Percentiles rank a stretch among this genome's conserved stretches.
Evolutionary conservation across 2,329 filamentous ascomycete genomes (phyloP).

Genomic region (Parastagonospora avenae): DNA sequence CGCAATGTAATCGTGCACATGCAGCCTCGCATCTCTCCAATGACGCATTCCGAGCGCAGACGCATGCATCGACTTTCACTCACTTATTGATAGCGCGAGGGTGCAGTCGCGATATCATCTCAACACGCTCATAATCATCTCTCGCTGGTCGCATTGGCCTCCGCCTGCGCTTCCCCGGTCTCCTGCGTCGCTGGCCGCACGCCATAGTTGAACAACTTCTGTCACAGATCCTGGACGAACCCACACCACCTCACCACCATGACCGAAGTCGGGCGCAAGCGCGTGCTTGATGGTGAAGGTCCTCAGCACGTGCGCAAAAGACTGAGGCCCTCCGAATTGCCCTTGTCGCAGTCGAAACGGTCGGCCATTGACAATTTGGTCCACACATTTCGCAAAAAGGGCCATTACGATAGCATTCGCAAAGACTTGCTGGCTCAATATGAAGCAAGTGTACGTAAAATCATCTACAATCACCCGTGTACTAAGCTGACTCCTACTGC

Average conservation of each 20-base stretch:
- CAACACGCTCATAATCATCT: background rate
- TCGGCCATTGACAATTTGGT: conserved; percentile 75
- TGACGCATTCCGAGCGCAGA: background rate
- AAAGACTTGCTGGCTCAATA: conserved; percentile 80
- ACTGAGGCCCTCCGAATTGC: conserved; percentile 76
- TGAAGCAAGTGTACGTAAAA: conserved; percentile 65
- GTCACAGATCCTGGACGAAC: conserved; percentile 1
- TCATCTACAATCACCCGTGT: background rate
- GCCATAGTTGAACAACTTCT: conserved; percentile 3
- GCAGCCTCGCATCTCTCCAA: conserved; percentile 8
- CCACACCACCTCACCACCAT: conserved; percentile 24
- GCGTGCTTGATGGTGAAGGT: conserved; percentile 34
- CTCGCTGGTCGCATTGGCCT: background rate
- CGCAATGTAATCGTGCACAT: background rate
- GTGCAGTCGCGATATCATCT: background rate
- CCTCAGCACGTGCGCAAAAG: conserved; percentile 55
- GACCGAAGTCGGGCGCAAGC: conserved; percentile 41
- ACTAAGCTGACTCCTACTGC: conserved; percentile 1
- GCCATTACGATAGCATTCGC: conserved; percentile 77
- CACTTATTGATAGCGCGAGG: conserved; percentile 4
- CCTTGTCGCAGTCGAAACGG: conserved; percentile 73
- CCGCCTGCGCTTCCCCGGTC: conserved; percentile 1
- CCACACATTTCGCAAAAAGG: conserved; percentile 86
- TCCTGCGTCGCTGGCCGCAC: conserved; percentile 3
- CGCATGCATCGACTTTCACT: conserved; percentile 6